Conservation (phyloP, 495 filamentous ascomycete genomes). For the Podospora appendiculata region DNA sequence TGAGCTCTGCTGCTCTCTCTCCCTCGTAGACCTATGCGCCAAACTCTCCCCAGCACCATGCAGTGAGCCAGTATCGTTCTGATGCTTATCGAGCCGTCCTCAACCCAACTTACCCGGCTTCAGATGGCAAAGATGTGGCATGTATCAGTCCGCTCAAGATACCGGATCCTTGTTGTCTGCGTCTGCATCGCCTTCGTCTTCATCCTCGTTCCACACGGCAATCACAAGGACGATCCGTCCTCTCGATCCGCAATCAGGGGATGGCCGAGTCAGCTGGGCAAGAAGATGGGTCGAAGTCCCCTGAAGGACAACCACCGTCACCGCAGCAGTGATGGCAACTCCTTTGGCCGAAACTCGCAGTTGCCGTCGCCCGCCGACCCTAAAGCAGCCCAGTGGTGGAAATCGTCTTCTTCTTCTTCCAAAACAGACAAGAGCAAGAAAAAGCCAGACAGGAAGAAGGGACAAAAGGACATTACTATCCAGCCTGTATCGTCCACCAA, state of each 20-base stretch:
- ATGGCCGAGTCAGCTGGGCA: neutral
- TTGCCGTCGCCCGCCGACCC: no score
- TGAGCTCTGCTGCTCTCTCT: no score
- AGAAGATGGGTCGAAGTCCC: neutral
- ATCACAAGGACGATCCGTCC: neutral
- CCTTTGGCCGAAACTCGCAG: no score
- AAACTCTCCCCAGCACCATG: no score
- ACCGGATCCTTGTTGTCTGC: neutral
- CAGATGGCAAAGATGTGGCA: neutral
- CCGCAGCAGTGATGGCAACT: neutral
- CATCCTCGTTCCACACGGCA: neutral
- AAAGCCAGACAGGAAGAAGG: neutral
- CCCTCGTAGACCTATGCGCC: no score
- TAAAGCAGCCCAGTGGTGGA: neutral
- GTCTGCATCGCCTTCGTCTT: neutral
- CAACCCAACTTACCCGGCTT: no score
- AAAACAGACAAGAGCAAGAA: neutral
- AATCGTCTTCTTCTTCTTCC: neutral
- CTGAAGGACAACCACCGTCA: neutral
- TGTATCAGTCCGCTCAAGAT: neutral
- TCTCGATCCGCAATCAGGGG: neutral
- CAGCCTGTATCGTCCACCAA: neutral
- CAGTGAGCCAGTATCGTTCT: no score
- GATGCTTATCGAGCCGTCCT: no score
- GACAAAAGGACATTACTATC: no score